Evolutionary conservation across 1,284 basidiomycete genomes (phyloP), one percentile per base, ranked within the genome.

Genomic region (Peniophora sp.): DNA sequence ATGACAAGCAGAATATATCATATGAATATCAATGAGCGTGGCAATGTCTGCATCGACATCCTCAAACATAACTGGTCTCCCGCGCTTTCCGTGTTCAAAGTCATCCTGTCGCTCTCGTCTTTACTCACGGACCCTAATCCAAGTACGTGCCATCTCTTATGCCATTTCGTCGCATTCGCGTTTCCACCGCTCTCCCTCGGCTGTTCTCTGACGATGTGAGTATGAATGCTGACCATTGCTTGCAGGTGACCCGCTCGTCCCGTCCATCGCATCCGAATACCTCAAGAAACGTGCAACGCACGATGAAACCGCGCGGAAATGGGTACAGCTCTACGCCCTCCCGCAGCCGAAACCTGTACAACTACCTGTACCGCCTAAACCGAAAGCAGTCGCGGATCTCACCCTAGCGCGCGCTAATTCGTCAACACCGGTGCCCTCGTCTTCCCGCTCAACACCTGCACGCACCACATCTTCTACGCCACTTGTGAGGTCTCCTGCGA

Each of bases 61-160:
- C 76, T 94, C 54, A 93, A 95, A 69, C 78, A 81, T 59, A 88
- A 89, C 58, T 95, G 92, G 92, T 92, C 90, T 0, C 92, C 92
- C 2, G 92, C 92, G 0, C 70, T 95, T 27, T 93, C 91, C 1
- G 72, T 95, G 39, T 93, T 90, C 75, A 95, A 95, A 72, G 88
- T 94, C 61, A 83, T 95, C 65, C 78, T 94, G 14, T 92, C 89
- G 16, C 76, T 95, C 3, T 92, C 89, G 0, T 92, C 89, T 0
- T 77, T 95, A 3, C 72, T 95, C 45, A 92, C 89, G 9, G 91
- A 95, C 59, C 92, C 92, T 0, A 95, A 95, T 69, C 91, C 92
- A 1, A 78, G 89, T 91, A 64, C 56, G 85, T 72, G 16, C 32
- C 54, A 39, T 23, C 34, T 43, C 27, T 48, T 16, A 43, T 49